Evolutionary conservation across 495 filamentous ascomycete genomes (phyloP).

Genomic region (Penicillium herquei): DNA sequence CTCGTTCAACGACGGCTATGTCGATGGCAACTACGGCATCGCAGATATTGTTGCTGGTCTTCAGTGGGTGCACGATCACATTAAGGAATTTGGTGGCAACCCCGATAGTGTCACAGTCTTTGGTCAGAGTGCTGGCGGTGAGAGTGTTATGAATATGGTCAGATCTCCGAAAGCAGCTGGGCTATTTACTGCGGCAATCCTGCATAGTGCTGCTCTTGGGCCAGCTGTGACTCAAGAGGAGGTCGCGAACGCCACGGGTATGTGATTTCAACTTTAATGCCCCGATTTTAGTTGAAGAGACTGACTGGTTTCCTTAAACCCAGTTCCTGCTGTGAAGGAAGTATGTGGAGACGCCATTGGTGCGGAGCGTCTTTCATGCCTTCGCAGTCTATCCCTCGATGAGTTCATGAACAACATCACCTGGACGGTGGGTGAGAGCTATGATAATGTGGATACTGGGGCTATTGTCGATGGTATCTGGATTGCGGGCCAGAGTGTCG

Average conservation of each 20-base stretch:
- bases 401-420: background rate
- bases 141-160: background rate
- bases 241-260: background rate
- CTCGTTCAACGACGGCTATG: background rate
- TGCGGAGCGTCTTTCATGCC: background rate
- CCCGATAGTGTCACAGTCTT: conserved; percentile 62
- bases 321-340: background rate
- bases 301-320: background rate
- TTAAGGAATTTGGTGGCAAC: conserved; percentile 61
- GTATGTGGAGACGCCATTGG: background rate
- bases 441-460: background rate
- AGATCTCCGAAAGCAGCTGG: background rate
- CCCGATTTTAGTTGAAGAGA: background rate
- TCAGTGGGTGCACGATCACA: conserved; percentile 36
- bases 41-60: conserved; percentile 13
- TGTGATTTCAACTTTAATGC: background rate
- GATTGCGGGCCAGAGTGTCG: background rate
- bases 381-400: background rate
- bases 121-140: conserved; percentile 65
- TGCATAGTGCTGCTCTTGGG: background rate
- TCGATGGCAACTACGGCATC: background rate
- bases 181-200: background rate
- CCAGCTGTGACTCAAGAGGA: background rate
- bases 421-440: background rate
- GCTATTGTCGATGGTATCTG: background rate